Conservation (phyloP, 2,329 filamentous ascomycete species). For the Fusarium acutatum region DNA sequence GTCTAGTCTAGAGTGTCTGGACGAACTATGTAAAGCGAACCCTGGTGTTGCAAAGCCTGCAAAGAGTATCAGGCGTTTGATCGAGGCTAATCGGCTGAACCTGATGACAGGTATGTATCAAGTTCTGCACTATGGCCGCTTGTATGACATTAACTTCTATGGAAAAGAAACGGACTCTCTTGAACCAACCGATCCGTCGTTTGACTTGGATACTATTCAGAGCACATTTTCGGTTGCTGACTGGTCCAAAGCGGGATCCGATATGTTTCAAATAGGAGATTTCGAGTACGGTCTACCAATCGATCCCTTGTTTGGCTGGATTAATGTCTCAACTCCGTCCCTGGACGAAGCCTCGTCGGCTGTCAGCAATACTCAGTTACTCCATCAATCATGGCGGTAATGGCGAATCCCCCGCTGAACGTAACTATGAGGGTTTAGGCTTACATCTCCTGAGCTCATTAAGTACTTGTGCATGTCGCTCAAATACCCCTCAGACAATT, state of each 20-base stretch:
- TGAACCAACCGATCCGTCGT: accelerated
- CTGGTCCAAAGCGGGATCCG: background rate
- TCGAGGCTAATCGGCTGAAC: background rate
- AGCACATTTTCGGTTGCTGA: background rate
- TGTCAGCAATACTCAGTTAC: accelerated
- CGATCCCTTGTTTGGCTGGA: conserved; percentile 8
- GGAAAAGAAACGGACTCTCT: background rate
- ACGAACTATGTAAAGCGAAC: background rate
- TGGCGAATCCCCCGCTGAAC: accelerated
- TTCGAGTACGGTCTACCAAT: background rate
- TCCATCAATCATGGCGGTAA: too few species aligned
- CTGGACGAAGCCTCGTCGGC: background rate
- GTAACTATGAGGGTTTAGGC: too few species aligned
- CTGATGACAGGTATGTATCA: background rate
- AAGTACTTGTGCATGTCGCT: too few species aligned
- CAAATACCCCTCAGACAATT: too few species aligned
- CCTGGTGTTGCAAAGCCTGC: conserved; percentile 1
- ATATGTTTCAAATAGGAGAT: background rate
- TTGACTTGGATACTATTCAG: background rate
- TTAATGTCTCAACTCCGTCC: background rate
- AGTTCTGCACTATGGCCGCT: accelerated
- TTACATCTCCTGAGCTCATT: too few species aligned
- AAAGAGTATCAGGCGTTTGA: background rate
- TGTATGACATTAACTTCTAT: background rate
- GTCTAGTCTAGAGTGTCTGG: background rate